Conservation (phyloP, 805 yeast species). For the Ascoidea asiatica region DNA sequence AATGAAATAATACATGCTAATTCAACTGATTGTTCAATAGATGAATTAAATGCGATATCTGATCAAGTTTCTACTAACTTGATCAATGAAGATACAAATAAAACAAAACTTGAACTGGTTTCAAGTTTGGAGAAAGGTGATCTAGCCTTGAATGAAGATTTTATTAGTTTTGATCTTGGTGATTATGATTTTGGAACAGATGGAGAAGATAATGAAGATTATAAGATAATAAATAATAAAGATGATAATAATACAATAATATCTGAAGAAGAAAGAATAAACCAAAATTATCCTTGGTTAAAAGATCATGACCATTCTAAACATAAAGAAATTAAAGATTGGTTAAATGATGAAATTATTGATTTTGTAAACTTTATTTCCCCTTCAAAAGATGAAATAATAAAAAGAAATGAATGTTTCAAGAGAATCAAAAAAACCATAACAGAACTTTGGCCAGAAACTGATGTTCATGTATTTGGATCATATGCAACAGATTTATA, state of each 20-base stretch:
- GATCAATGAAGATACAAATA: too few species aligned
- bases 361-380: conserved; percentile 79
- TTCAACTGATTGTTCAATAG: too few species aligned
- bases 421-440: conserved; percentile 39
- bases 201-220: conserved; percentile 9
- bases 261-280: conserved; percentile 5
- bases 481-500: conserved; percentile 89
- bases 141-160: conserved; percentile 25
- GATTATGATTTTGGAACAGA: conserved; percentile 15
- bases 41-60: too few species aligned
- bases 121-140: too few species aligned
- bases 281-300: conserved; percentile 43
- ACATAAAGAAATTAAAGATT: conserved; percentile 68
- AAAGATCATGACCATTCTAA: conserved; percentile 63
- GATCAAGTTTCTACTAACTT: too few species aligned
- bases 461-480: conserved; percentile 80
- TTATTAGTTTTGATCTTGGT: conserved; percentile 23
- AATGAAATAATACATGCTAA: too few species aligned
- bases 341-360: conserved; percentile 75
- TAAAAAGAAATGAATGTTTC: conserved; percentile 53
- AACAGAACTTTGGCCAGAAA: conserved; percentile 56
- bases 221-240: conserved; percentile 16
- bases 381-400: conserved; percentile 69
- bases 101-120: too few species aligned
- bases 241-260: conserved; percentile 14